A percentile compares a stretch with the other conserved stretches of the same genome.
Evolutionary conservation across 106 monocot genomes (phyloP).

Genomic region (Allium cepa): DNA sequence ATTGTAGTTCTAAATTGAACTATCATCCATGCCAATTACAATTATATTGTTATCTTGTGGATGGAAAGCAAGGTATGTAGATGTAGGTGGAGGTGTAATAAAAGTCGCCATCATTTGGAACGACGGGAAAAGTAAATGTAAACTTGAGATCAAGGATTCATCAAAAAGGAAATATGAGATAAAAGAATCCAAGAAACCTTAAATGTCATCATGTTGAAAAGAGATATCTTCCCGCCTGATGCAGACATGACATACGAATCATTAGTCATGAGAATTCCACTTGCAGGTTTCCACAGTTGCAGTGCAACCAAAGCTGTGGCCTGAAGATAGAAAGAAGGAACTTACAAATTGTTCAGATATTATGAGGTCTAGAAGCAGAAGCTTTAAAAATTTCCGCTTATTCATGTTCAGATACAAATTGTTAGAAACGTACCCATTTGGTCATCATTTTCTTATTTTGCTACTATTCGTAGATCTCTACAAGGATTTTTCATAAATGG

Average conservation of each 20-base stretch:
- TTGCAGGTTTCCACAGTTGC: constrained; percentile 29
- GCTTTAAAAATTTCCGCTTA: too few relatives aligned
- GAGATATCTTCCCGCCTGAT: constrained; percentile 53
- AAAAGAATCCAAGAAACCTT: constrained; percentile 24
- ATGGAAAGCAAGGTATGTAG: constrained; percentile 68
- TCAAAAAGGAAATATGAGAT: background rate
- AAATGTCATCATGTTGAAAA: constrained; percentile 57
- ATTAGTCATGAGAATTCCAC: constrained; percentile 32
- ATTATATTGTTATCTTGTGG: constrained; percentile 66
- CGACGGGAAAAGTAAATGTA: background rate
- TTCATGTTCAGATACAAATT: too few relatives aligned
- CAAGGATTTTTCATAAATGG: constrained; percentile 62
- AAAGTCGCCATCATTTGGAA: constrained; percentile 65
- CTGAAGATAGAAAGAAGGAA: constrained; percentile 8
- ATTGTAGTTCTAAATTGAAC: constrained; percentile 60
- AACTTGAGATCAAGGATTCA: constrained; percentile 12
- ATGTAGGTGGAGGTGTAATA: constrained; percentile 54
- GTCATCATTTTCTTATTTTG: background rate
- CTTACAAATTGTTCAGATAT: too few relatives aligned
- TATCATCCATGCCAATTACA: constrained; percentile 77
- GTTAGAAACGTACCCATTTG: too few relatives aligned
- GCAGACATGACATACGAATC: constrained; percentile 60
- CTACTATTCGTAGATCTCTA: constrained; percentile 41
- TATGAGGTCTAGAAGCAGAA: too few relatives aligned
- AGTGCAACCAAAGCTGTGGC: constrained; percentile 24